Percentiles rank a stretch among this genome's conserved stretches.
Evolutionary conservation across 441 rosid species (phyloP).

Genomic region (Brassica balearica): DNA sequence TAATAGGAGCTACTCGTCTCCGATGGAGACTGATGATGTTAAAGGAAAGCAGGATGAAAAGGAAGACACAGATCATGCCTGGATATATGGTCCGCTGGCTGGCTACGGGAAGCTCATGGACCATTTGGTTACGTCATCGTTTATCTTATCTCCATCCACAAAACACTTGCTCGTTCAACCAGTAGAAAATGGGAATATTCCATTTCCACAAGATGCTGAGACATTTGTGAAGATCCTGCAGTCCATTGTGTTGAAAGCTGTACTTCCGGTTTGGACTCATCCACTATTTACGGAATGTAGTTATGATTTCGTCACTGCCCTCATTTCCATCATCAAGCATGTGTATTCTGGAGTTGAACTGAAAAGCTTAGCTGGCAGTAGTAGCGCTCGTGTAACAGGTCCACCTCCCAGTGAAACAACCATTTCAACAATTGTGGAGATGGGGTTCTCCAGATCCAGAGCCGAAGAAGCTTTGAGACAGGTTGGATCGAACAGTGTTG

Average conservation of each 20-base stretch:
- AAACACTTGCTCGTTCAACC: constrained; percentile 91
- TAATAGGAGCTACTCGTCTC: constrained; percentile 79
- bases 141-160: constrained; percentile 87
- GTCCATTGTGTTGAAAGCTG: constrained; percentile 92
- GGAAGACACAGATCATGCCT: constrained; percentile 72
- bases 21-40: constrained; percentile 95
- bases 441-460: constrained; percentile 97
- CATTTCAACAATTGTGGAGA: constrained; percentile 94
- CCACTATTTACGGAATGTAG: constrained; percentile 89
- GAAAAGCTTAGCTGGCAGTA: constrained; percentile 65
- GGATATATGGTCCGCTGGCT: constrained; percentile 96
- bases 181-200: constrained; percentile 62
- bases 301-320: constrained; percentile 73
- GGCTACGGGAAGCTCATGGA: constrained; percentile 97
- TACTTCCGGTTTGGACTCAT: constrained; percentile 95
- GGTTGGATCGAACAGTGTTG: constrained; percentile 95
- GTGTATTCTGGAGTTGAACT: constrained; percentile 95
- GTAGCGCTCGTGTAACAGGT: constrained; percentile 70
- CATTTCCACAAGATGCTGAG: constrained; percentile 91
- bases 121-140: constrained; percentile 93
- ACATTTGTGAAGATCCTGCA: constrained; percentile 92
- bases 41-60: constrained; percentile 71
- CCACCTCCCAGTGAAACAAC: constrained; percentile 95
- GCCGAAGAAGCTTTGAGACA: constrained; percentile 99
- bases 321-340: constrained; percentile 89